Percentiles rank a stretch among this genome's conserved stretches.
Conservation (phyloP, 2,329 filamentous ascomycete species). For the Aureobasidium melanogenum region DNA sequence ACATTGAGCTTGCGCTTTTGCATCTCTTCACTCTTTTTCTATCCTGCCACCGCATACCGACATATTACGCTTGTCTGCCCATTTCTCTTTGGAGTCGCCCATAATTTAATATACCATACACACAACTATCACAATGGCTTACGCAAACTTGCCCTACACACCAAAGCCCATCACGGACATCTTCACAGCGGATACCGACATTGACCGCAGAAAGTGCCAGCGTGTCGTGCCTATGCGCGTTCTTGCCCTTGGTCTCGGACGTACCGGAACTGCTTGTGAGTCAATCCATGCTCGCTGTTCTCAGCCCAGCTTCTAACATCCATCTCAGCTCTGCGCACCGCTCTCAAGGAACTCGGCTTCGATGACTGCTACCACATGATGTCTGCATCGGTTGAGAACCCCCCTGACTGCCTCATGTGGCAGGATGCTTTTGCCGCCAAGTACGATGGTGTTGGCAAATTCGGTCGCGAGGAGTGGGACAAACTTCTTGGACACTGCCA, state of each 20-base stretch:
- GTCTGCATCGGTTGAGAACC: conserved; percentile 60
- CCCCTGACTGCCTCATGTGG: conserved; percentile 60
- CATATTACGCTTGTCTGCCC: background rate
- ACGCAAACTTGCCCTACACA: conserved; percentile 29
- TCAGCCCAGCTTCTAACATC: background rate
- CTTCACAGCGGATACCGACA: conserved; percentile 58
- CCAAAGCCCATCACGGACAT: conserved; percentile 48
- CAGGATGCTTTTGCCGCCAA: conserved; percentile 58
- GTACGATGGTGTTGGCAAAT: conserved; percentile 52
- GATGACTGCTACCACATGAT: conserved; percentile 67
- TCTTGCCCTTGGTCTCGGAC: conserved; percentile 58
- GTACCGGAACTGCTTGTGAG: conserved; percentile 63
- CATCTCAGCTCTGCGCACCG: conserved; percentile 49
- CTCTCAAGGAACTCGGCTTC: conserved; percentile 58
- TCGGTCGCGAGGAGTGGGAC: conserved; percentile 61
- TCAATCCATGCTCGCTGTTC: background rate
- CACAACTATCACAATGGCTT: conserved; percentile 25
- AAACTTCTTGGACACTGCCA: conserved; percentile 56
- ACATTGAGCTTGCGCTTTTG: background rate
- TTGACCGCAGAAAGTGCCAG: conserved; percentile 56
- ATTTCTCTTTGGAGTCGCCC: background rate
- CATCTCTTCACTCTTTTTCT: background rate
- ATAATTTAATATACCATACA: background rate
- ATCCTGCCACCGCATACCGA: background rate
- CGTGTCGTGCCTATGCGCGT: conserved; percentile 65